Conservation (phyloP, 163 green algal genomes). For the Chloroidium sp. region DNA sequence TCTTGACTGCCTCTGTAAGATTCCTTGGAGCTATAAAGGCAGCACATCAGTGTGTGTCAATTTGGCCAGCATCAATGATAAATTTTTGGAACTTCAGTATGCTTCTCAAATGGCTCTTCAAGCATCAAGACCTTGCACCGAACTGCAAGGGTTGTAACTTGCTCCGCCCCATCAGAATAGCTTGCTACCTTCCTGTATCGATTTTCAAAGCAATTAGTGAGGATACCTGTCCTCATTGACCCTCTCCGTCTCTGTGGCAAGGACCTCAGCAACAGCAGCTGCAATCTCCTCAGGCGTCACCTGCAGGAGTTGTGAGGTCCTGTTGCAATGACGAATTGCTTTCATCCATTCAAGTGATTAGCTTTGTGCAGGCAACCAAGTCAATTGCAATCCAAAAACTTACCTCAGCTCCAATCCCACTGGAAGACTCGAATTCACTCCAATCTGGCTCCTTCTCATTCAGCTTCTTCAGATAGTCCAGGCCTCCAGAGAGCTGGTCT, state of each 20-base stretch:
- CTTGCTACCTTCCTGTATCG: no score
- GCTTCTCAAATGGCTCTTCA: no score
- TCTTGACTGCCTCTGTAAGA: not conserved
- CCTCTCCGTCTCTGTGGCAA: constrained; percentile 43
- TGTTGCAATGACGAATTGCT: not conserved
- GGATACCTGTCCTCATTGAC: constrained; percentile 51
- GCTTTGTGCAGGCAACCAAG: not conserved
- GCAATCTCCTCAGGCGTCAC: constrained; percentile 57
- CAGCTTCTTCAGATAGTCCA: constrained; percentile 69
- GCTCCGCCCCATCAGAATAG: no score
- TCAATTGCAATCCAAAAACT: constrained; percentile 4
- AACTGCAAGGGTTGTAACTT: no score
- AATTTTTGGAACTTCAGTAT: no score
- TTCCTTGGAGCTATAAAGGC: constrained; percentile 6
- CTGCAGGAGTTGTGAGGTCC: constrained; percentile 13
- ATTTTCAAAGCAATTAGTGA: no score
- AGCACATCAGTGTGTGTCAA: no score
- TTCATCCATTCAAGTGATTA: not conserved
- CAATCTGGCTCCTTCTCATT: constrained; percentile 40
- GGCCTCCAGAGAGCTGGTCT: constrained; percentile 68
- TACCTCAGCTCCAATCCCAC: constrained; percentile 77
- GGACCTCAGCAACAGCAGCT: constrained; percentile 39
- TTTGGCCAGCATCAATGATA: no score
- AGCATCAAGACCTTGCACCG: no score
- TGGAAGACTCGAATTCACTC: constrained; percentile 50